Evolutionary conservation across 257 asterid species (phyloP).

Genomic region (Solanum corneliomulleri): DNA sequence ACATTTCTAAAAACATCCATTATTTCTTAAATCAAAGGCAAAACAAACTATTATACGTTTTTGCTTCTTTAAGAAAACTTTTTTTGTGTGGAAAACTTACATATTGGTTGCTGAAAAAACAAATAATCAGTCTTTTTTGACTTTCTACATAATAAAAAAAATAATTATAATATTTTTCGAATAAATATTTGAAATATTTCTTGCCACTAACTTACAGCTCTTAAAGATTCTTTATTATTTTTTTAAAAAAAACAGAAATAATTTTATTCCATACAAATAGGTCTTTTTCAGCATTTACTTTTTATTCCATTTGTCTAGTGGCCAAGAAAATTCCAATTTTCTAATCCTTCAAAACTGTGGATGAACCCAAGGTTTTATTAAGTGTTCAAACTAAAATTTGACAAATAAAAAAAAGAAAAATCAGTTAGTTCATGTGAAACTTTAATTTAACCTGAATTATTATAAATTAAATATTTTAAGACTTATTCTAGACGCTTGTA

Average conservation of each 20-base stretch:
- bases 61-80: background rate
- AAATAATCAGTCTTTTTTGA: background rate
- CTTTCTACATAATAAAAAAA: background rate
- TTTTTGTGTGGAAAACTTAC: background rate
- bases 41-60: background rate
- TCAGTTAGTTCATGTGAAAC: background rate
- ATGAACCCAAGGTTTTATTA: conserved; percentile 11
- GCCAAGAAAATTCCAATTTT: background rate
- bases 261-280: background rate
- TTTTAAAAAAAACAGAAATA: too few relatives aligned
- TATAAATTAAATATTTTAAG: background rate
- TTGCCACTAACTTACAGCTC: background rate
- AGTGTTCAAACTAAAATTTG: conserved; percentile 2
- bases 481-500: background rate
- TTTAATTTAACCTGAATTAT: background rate
- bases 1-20: background rate
- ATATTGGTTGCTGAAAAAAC: background rate
- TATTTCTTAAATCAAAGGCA: background rate
- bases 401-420: background rate
- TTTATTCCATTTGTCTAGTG: background rate
- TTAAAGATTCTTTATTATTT: background rate
- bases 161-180: background rate
- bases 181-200: background rate
- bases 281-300: background rate
- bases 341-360: conserved; percentile 27